phyloP scores from a whole-genome alignment of 108 stramenopile genomes.

The Nannochloropsis oceanica region DNA sequence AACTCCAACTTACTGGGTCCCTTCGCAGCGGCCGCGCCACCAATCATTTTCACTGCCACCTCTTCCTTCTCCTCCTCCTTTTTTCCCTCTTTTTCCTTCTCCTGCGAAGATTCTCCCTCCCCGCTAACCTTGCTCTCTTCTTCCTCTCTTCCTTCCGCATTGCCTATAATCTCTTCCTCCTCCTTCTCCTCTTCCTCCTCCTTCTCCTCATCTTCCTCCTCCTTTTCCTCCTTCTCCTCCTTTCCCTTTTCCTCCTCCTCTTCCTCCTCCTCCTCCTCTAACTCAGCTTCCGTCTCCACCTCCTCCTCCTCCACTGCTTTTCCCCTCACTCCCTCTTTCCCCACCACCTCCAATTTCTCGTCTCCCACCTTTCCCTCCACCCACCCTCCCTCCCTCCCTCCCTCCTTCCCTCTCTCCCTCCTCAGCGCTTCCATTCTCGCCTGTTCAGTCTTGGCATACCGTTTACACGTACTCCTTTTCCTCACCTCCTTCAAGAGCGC shows the following conservation, averaged over 20 bases:
- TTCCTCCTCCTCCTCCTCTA: background rate
- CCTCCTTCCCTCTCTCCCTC: background rate
- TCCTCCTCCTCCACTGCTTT: background rate
- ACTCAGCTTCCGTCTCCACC: background rate
- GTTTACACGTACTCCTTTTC: background rate
- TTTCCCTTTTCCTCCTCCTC: background rate
- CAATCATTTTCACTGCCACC: background rate
- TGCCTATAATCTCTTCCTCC: background rate
- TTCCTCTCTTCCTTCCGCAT: background rate
- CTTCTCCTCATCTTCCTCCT: background rate
- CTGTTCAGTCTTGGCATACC: background rate
- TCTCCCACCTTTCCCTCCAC: background rate
- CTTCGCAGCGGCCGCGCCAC: background rate
- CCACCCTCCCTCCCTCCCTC: background rate
- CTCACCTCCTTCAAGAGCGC: background rate
- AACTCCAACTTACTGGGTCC: background rate
- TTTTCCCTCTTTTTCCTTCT: background rate
- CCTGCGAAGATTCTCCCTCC: background rate
- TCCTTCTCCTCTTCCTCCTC: background rate
- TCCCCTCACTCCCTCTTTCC: background rate
- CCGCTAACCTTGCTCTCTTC: background rate
- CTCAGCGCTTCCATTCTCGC: background rate
- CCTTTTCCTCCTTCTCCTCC: background rate
- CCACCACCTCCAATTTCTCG: background rate
- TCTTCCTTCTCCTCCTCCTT: background rate